Base-by-base conservation (phyloP, 2,329 filamentous ascomycete species). In the Ophiocordyceps camponoti-floridani region DNA sequence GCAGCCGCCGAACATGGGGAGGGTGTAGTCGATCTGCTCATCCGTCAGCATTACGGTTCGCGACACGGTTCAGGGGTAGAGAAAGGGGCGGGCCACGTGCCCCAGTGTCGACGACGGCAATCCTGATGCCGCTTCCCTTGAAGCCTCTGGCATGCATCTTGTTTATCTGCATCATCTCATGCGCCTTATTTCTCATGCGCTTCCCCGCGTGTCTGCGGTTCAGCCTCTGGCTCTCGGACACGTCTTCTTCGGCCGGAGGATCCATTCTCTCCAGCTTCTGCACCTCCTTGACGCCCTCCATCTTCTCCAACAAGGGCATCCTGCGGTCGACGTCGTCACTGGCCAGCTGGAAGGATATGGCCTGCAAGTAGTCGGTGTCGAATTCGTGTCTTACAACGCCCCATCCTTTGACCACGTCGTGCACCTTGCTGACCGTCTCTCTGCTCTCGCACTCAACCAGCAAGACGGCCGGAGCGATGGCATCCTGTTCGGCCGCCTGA, bases 1-100 rank as follows among this genome's bases (percentile, higher is more conserved):
- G 44, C 67, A 65, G 6, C 66, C 42, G 13, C 78, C 78, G 0
- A 82, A 67, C 19, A 73, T 72, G 2, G 75, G 71, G 51, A 81
- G 77, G 0, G 60, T 68, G 53, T 79, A 81, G 54, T 82, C 76
- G 41, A 78, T 60, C 67, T 70, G 33, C 8, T 37, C 13, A 37
- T 37, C 14, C 14, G 14, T 37, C 14, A n/a, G 7, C 35, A 14
- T 37, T 4, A 7, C 8, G 5, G 7, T 16, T 9, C 14, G 18
- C 4, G 35, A n/a, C n/a, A 6, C 31, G 5, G 12, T 2, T 5
- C 28, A 30, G 28, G 28, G 28, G 28, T 30, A 12, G 12, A 30
- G 1, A n/a, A 40, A n/a, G 4, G 33, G 2, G 14, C 6, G 19
- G 27, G 13, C 45, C 67, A 57, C 62, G n/a, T 16, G 70, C 68